phyloP scores from a whole-genome alignment of 2,329 filamentous ascomycete genomes.

The Dactylellina parvicollis region DNA sequence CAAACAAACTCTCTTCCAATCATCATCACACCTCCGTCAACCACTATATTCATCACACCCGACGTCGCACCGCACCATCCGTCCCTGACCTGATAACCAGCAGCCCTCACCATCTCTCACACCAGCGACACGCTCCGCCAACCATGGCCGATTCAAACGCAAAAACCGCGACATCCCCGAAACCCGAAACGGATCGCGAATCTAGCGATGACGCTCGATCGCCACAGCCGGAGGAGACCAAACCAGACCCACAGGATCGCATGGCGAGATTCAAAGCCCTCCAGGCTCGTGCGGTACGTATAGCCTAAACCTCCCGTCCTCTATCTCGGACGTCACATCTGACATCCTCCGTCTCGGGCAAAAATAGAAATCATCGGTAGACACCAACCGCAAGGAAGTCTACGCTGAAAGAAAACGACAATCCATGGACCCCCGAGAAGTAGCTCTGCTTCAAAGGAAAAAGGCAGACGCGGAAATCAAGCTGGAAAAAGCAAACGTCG shows the following conservation, averaged over 20 bases:
- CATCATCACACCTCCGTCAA: neutral
- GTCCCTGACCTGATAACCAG: neutral
- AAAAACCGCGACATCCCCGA: constrained; percentile 44
- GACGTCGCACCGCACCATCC: constrained; percentile 12
- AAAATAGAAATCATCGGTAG: constrained; percentile 70
- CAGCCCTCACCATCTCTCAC: neutral
- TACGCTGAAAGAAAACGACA: constrained; percentile 83
- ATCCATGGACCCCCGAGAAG: constrained; percentile 77
- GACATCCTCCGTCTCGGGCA: constrained; percentile 16
- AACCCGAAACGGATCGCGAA: constrained; percentile 46
- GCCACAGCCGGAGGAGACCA: constrained; percentile 38
- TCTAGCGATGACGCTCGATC: constrained; percentile 32
- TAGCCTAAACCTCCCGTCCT: constrained; percentile 28
- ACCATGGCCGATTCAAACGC: constrained; percentile 46
- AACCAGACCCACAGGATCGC: constrained; percentile 67
- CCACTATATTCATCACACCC: constrained; percentile 14
- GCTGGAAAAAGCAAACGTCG: constrained; percentile 88
- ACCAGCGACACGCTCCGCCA: neutral
- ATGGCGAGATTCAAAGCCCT: constrained; percentile 86
- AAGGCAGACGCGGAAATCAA: constrained; percentile 91
- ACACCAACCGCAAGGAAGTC: constrained; percentile 83
- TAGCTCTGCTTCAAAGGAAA: constrained; percentile 82
- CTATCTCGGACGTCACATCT: constrained; percentile 41
- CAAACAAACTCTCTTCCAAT: too few relatives aligned
- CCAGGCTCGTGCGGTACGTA: constrained; percentile 75